Evolutionary conservation across 108 stramenopile species (phyloP).

Genomic region (Fragilariopsis cylindrus): DNA sequence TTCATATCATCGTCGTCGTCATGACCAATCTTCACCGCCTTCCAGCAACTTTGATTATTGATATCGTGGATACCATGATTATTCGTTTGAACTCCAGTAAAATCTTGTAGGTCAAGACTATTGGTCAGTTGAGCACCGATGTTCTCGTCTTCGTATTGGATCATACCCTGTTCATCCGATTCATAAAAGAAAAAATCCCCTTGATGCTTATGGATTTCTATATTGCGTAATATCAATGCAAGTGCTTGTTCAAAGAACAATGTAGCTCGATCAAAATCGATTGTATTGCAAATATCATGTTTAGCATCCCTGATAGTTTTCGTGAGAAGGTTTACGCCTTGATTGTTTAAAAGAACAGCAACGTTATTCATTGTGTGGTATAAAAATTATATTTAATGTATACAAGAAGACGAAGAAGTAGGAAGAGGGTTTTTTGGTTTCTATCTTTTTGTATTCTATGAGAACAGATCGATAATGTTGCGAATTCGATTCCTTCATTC

Average conservation of each 20-base stretch:
- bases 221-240: conserved; percentile 2
- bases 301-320: conserved; percentile 8
- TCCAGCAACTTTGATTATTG: conserved; percentile 6
- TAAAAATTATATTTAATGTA: too few species aligned
- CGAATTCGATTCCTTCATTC: too few species aligned
- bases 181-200: conserved; percentile 2
- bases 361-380: background rate
- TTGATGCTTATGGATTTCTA: background rate
- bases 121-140: conserved; percentile 4
- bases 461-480: too few species aligned
- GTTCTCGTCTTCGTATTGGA: conserved; percentile 4
- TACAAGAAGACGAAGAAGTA: too few species aligned
- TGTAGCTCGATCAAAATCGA: conserved; percentile 7
- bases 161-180: conserved; percentile 11
- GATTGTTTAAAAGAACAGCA: conserved; percentile 16
- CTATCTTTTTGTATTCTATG: too few species aligned
- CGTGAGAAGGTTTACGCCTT: conserved; percentile 8
- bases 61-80: background rate
- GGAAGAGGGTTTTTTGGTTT: too few species aligned
- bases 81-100: conserved; percentile 4
- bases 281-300: background rate
- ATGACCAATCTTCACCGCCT: conserved; percentile 15
- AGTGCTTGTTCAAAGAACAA: conserved; percentile 10
- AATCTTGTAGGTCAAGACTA: conserved; percentile 10
- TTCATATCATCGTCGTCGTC: background rate